These are phyloP conservation scores for Schwanniomyces occidentalis DNA, from an alignment of 805 yeast genomes.

Conservation along the genomic window DNA sequence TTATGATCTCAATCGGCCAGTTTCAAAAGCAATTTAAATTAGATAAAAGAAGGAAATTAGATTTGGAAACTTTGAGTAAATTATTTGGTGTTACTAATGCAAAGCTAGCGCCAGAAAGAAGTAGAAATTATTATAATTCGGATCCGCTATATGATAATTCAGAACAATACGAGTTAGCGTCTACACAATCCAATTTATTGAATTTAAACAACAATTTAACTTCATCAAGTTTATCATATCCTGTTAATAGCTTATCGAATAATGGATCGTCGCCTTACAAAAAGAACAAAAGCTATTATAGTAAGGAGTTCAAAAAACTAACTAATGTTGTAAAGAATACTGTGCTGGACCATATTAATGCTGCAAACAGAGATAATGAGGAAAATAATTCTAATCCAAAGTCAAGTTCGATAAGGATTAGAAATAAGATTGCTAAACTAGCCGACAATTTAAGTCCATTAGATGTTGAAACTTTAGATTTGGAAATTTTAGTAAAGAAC, in stretches of 20 bases:
- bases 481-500: constrained; percentile 32
- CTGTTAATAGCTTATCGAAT: not conserved
- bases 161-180: constrained; percentile 1
- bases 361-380: constrained; percentile 19
- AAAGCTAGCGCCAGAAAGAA: constrained; percentile 25
- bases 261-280: constrained; percentile 16
- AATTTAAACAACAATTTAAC: not conserved
- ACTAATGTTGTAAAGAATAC: constrained; percentile 71
- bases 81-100: constrained; percentile 37
- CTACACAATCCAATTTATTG: not conserved
- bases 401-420: constrained; percentile 27
- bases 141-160: constrained; percentile 1
- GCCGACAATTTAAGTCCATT: constrained; percentile 34
- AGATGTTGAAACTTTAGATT: constrained; percentile 43
- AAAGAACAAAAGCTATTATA: constrained; percentile 32
- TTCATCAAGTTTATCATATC: constrained; percentile 1
- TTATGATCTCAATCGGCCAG: constrained; percentile 64
- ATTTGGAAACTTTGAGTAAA: constrained; percentile 50
- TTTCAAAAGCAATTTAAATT: constrained; percentile 74
- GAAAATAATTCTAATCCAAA: constrained; percentile 12
- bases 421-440: constrained; percentile 35
- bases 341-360: constrained; percentile 57
- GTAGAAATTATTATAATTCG: constrained; percentile 9
- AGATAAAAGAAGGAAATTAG: constrained; percentile 53
- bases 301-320: constrained; percentile 48